phyloP scores from a whole-genome alignment of 202 grass and related monocot genomes.

The Sporobolus alterniflorus region DNA sequence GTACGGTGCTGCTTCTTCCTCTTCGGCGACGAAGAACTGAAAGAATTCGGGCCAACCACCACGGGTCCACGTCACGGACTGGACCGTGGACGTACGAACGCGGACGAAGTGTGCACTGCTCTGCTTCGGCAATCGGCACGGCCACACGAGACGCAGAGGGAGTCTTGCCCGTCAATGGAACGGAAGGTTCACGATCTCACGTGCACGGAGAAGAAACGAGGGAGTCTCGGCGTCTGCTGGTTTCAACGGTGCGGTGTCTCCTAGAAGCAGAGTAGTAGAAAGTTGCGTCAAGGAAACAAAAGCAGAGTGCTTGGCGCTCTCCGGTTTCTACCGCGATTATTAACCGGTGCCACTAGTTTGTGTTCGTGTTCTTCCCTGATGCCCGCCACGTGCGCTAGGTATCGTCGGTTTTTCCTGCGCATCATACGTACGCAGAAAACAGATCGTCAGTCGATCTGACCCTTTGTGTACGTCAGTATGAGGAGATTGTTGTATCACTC shows the following conservation, averaged over 20 bases:
- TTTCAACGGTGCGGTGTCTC: constrained; percentile 15
- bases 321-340: neutral
- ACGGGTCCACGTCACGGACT: constrained; percentile 12
- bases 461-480: constrained; percentile 23
- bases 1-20: neutral
- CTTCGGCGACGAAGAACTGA: neutral
- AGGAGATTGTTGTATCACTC: neutral
- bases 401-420: constrained; percentile 4
- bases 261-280: constrained; percentile 28
- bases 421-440: too few relatives aligned
- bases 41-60: constrained; percentile 31
- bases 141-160: neutral
- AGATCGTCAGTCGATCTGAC: neutral
- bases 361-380: neutral
- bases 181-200: constrained; percentile 7
- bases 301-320: neutral
- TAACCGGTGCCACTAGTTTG: neutral
- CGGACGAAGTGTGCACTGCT: neutral
- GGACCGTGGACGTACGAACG: constrained; percentile 24
- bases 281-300: neutral
- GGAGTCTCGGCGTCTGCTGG: neutral
- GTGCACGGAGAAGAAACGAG: neutral
- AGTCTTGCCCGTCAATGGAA: constrained; percentile 1
- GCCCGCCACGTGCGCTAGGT: constrained; percentile 6
- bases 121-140: neutral